phyloP scores from a whole-genome alignment of 2,329 filamentous ascomycete genomes.

The Cladosporium sp. region DNA sequence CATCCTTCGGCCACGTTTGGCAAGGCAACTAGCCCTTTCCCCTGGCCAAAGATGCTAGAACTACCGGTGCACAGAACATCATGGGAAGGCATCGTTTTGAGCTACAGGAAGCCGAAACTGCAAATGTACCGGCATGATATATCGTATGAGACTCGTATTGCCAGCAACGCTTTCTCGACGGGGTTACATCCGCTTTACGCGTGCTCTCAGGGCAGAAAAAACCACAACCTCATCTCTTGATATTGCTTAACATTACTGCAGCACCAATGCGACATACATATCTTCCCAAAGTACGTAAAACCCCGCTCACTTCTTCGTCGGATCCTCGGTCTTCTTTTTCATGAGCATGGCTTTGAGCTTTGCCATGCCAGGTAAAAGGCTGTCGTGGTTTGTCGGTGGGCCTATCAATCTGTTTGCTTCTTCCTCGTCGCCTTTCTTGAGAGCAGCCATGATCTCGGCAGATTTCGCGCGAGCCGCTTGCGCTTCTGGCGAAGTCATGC shows the following conservation, averaged over 20 bases:
- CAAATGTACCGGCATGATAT: slow-evolving; percentile 2
- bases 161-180: not conserved
- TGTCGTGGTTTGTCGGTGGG: slow-evolving; percentile 15
- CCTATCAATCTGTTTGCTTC: slow-evolving; percentile 30
- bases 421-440: slow-evolving; percentile 29
- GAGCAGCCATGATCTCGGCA: slow-evolving; percentile 30
- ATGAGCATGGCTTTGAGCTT: slow-evolving; percentile 12
- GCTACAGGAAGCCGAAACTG: not conserved
- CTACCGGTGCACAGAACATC: not conserved
- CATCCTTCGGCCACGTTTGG: not conserved
- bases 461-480: slow-evolving; percentile 26
- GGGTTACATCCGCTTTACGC: not conserved
- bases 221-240: not conserved
- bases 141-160: not conserved
- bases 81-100: not conserved
- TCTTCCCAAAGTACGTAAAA: not conserved
- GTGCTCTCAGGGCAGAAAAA: not conserved
- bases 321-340: not conserved
- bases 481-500: slow-evolving; percentile 30
- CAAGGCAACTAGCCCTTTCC: not conserved
- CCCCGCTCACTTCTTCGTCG: not conserved
- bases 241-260: not conserved
- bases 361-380: slow-evolving; percentile 11
- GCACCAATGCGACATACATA: not conserved
- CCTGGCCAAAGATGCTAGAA: not conserved